Evolutionary conservation across 129 eudicot genomes (phyloP), one percentile per base, ranked within the genome.

Genomic region (Flaveria linearis): DNA sequence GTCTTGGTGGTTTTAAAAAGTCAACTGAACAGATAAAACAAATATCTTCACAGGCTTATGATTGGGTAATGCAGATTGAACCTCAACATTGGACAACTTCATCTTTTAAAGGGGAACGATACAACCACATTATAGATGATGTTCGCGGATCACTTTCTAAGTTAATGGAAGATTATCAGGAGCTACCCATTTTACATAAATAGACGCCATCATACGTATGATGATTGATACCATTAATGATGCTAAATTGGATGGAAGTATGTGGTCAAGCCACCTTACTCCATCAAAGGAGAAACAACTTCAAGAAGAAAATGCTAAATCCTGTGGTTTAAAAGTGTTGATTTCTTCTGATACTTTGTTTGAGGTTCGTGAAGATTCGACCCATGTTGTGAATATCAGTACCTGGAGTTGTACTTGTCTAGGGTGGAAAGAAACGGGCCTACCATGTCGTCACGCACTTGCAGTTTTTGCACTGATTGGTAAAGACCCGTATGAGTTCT

Each of bases 381-480:
- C 87, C 18, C 92, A 91, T 78, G 97, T 91, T 45, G 96, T 91
- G 82, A 84, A 91, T 76, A 56, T 82, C 11, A 75, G 86, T 81
- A 87, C 71, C 60, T 74, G 84, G 87, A 90, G 87, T 50, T 91
- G 97, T 79, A 91, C 92, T 68, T 91, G 97, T 81, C 68, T 91
- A 36, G 96, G 86, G 65, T 91, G 95, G 97, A 83, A 85, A 62
- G 81, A 81, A 72, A 79, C 77, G 1, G 87, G 90, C 52, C 66
- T 88, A 17, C 97, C 97, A 5, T 91, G 97, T 72, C 76, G 92
- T 43, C 97, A 91, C 41, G 95, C 97, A 15, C 79, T 85, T 68
- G 97, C 97, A 1, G 97, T 90, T 46, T 84, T 84, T 65, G 86
- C 72, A 7, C 75, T 69, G 49, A 82, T 80, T 10, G 86, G 88